Conservation (phyloP, 345 rosid species). For the Lepidium didymum region DNA sequence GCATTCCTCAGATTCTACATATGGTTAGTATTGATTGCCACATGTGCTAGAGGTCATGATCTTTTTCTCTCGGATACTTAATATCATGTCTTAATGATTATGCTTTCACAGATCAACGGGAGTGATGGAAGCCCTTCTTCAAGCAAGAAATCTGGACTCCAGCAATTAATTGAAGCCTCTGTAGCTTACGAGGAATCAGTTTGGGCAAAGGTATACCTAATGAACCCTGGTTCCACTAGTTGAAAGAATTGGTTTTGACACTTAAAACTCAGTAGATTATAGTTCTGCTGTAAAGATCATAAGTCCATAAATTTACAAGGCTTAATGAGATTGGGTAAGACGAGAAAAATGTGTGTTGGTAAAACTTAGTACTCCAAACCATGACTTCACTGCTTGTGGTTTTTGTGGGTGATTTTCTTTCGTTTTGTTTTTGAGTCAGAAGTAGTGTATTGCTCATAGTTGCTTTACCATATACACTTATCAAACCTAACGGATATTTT, state of each 20-base stretch:
- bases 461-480: conserved; percentile 3
- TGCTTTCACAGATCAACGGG: conserved; percentile 57
- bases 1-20: conserved; percentile 97
- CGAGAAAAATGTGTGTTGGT: neutral
- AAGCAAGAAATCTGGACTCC: conserved; percentile 70
- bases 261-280: neutral
- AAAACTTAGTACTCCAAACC: conserved; percentile 2
- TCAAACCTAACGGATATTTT: conserved; percentile 3
- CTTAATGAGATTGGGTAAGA: neutral
- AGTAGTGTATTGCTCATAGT: neutral
- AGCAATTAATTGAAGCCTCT: conserved; percentile 74
- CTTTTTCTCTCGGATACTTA: neutral
- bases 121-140: conserved; percentile 51
- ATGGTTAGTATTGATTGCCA: conserved; percentile 40
- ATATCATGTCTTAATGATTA: neutral
- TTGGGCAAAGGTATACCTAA: conserved; percentile 62
- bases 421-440: neutral
- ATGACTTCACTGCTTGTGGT: neutral
- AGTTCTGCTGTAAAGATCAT: neutral
- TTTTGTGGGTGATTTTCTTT: neutral
- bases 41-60: conserved; percentile 9
- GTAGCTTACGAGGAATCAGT: conserved; percentile 60
- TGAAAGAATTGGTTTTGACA: conserved; percentile 1
- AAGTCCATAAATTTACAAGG: neutral
- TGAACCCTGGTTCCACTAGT: neutral